Evolutionary conservation across 306 rosid species (phyloP).

Genomic region (Astragalus glycyphyllos): DNA sequence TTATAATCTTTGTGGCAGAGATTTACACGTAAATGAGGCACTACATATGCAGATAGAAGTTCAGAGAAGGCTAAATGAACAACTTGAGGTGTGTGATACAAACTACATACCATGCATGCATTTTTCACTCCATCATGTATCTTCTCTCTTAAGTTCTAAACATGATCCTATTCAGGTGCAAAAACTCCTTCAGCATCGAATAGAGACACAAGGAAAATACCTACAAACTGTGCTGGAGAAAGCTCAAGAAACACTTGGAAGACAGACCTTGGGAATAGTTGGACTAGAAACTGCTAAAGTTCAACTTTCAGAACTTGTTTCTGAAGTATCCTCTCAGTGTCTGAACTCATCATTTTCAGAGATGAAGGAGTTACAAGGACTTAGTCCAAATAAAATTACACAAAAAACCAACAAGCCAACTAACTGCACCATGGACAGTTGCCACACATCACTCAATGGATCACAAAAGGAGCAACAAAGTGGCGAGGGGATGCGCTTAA

Average conservation of each 20-base stretch:
- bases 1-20: conserved; percentile 52
- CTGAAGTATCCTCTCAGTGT: conserved; percentile 79
- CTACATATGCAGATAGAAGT: conserved; percentile 92
- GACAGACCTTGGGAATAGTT: conserved; percentile 66
- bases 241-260: conserved; percentile 84
- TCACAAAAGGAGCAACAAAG: conserved; percentile 56
- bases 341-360: conserved; percentile 67
- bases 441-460: conserved; percentile 76
- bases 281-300: conserved; percentile 88
- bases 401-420: conserved; percentile 53
- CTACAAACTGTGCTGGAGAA: conserved; percentile 84
- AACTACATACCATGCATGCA: background rate
- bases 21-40: conserved; percentile 73
- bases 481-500: conserved; percentile 26
- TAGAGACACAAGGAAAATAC: conserved; percentile 91
- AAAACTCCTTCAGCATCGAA: conserved; percentile 78
- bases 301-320: conserved; percentile 82
- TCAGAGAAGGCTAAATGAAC: conserved; percentile 88
- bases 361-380: conserved; percentile 58
- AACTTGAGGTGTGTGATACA: conserved; percentile 71
- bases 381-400: conserved; percentile 46
- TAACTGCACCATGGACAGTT: conserved; percentile 80
- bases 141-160: too few species aligned
- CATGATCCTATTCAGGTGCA: conserved; percentile 62
- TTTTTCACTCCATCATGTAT: too few species aligned